These are phyloP conservation scores for Debaryomyces hansenii DNA, from an alignment of 805 yeast species.

Conservation along the genomic window DNA sequence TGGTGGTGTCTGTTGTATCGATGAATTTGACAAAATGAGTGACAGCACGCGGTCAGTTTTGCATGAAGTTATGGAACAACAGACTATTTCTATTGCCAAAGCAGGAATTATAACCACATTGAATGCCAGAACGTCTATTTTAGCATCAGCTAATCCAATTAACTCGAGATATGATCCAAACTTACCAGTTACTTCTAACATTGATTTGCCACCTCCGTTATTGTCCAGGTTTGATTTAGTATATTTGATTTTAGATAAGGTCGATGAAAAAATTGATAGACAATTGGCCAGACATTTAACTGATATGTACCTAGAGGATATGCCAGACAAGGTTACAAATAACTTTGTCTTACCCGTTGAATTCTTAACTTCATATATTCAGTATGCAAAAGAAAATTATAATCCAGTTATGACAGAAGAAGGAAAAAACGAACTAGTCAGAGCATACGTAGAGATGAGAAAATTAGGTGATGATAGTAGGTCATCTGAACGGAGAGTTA, in stretches of 20 bases:
- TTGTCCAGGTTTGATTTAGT: slow-evolving; percentile 94
- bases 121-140: slow-evolving; percentile 92
- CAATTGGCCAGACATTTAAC: slow-evolving; percentile 89
- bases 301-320: slow-evolving; percentile 86
- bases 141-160: slow-evolving; percentile 97
- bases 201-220: slow-evolving; percentile 95
- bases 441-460: slow-evolving; percentile 90
- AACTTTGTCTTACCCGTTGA: slow-evolving; percentile 81
- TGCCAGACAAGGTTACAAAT: slow-evolving; percentile 67
- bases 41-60: slow-evolving; percentile 92
- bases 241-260: slow-evolving; percentile 87
- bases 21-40: slow-evolving; percentile 97
- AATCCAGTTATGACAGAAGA: slow-evolving; percentile 78
- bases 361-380: slow-evolving; percentile 82
- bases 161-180: slow-evolving; percentile 95
- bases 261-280: slow-evolving; percentile 82
- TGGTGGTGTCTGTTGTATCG: slow-evolving; percentile 98
- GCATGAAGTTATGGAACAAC: slow-evolving; percentile 99
- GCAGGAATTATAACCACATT: slow-evolving; percentile 97
- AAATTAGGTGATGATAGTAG: slow-evolving; percentile 90
- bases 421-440: slow-evolving; percentile 83
- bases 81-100: slow-evolving; percentile 95
- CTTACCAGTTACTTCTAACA: slow-evolving; percentile 90
- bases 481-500: slow-evolving; percentile 82
- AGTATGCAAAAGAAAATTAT: slow-evolving; percentile 85